Base-by-base conservation (phyloP, 2,329 filamentous ascomycete genomes). In the Fusarium longipes region DNA sequence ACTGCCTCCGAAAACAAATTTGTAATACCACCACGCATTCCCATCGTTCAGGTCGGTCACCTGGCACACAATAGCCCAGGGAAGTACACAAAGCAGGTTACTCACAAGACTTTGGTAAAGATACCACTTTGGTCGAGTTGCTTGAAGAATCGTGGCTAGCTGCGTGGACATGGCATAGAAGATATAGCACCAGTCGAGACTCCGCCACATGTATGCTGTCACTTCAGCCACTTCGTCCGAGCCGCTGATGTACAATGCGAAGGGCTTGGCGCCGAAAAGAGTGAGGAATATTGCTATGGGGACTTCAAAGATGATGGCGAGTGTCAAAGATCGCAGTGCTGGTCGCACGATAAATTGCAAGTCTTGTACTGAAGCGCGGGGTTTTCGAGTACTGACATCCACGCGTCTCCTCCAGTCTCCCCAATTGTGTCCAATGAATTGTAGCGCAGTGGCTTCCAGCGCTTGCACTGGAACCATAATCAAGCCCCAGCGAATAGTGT, bases 391-490 rank as follows among this genome's bases (percentile, higher is more conserved):
- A 2, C 49, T 48, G 0, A 72, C 47, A 1, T 76, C 77, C 5
- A 81, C 67, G 0, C 27, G 42, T 8, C 72, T 61, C n/a, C 81
- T 75, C 80, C 80, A 84, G 1, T 75, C 63, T 1, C 89, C 89
- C 89, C 90, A 93, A 2, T 77, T 77, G 67, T 93, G 90, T 0
- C 89, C 89, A 17, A 91, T 81, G 70, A 92, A 92, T 0, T 87
- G 82, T 0, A 90, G 77, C 0, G 87, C 82, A 0, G 89, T 89
- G 3, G 86, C 86, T 74, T 93, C 89, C 1, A 92, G 79, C 0
- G 89, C 83, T 62, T 87, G 84, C 0, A 93, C 87, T 0, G 90
- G 90, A 0, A 92, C 89, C 90, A 93, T 93, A 29, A 93, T 80
- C 1, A 93, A 79, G 0, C 90, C 90, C 90, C 90, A 92, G 15